Evolutionary conservation across 495 filamentous ascomycete species (phyloP).

Genomic region (Penicillium cinerascens): DNA sequence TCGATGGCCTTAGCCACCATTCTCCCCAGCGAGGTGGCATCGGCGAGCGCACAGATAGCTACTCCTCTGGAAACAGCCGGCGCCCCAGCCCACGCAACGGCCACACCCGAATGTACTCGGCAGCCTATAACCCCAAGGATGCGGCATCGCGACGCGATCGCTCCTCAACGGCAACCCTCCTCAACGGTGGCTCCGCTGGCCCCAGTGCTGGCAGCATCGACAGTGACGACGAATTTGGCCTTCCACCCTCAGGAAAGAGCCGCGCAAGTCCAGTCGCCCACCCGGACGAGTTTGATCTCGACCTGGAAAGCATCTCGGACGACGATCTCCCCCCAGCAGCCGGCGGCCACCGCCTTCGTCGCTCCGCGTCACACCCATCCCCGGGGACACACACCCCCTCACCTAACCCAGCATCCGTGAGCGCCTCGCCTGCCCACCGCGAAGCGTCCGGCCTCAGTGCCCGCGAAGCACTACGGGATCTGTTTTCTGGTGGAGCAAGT

Average conservation of each 20-base stretch:
- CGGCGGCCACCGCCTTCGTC: slow-evolving; percentile 43
- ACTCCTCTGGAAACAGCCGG: slow-evolving; percentile 54
- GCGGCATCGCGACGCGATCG: slow-evolving; percentile 38
- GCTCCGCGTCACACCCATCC: slow-evolving; percentile 51
- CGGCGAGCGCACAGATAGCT: slow-evolving; percentile 38
- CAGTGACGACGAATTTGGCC: slow-evolving; percentile 53
- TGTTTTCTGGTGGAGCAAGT: slow-evolving; percentile 64
- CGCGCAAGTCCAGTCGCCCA: slow-evolving; percentile 58
- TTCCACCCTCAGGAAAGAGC: slow-evolving; percentile 48
- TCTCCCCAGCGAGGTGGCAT: slow-evolving; percentile 20
- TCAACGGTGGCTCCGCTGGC: slow-evolving; percentile 26
- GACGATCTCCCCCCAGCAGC: slow-evolving; percentile 52
- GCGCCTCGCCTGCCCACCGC: slow-evolving; percentile 31
- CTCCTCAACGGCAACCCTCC: slow-evolving; percentile 38
- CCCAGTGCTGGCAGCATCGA: slow-evolving; percentile 43
- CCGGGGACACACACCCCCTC: slow-evolving; percentile 19
- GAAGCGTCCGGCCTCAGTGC: slow-evolving; percentile 39
- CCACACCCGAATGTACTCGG: slow-evolving; percentile 55
- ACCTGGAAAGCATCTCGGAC: slow-evolving; percentile 41
- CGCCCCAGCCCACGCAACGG: slow-evolving; percentile 45
- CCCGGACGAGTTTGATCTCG: slow-evolving; percentile 48
- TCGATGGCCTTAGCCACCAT: slow-evolving; percentile 46
- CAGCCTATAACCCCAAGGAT: slow-evolving; percentile 49
- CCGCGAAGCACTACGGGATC: slow-evolving; percentile 65
- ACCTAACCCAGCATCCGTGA: slow-evolving; percentile 17